phyloP scores from a whole-genome alignment of 75 land plant genomes.

The Sequoiadendron giganteum region DNA sequence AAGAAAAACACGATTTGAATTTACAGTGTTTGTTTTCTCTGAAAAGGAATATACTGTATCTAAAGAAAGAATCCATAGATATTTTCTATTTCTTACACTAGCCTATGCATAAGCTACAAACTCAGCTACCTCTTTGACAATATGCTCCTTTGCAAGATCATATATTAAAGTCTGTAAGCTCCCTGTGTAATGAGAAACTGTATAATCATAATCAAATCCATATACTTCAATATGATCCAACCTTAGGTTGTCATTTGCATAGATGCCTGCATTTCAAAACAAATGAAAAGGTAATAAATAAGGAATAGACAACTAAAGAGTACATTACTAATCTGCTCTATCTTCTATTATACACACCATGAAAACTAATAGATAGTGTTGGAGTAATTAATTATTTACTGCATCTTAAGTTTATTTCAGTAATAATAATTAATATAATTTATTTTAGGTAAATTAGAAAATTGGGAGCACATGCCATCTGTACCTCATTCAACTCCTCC shows the following conservation, averaged over 20 bases:
- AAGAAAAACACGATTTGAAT: not conserved
- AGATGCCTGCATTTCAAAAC: slow-evolving; percentile 57
- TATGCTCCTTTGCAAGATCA: slow-evolving; percentile 84
- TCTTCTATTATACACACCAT: not conserved
- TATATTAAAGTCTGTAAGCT: slow-evolving; percentile 79
- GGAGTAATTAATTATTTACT: too few relatives aligned
- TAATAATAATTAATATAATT: too few relatives aligned
- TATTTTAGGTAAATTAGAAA: too few relatives aligned
- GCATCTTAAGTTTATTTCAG: too few relatives aligned
- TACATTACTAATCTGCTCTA: not conserved
- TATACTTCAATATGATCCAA: slow-evolving; percentile 77
- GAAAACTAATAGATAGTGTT: not conserved
- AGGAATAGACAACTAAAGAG: not conserved
- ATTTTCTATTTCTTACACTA: not conserved
- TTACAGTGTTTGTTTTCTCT: not conserved
- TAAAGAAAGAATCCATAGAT: not conserved
- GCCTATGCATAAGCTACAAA: not conserved
- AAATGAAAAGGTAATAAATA: not conserved
- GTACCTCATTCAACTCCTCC: too few relatives aligned
- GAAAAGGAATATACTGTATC: not conserved
- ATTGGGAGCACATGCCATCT: too few relatives aligned
- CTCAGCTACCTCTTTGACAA: slow-evolving; percentile 87
- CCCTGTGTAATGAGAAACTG: slow-evolving; percentile 83
- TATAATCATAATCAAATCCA: slow-evolving; percentile 98
- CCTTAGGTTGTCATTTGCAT: slow-evolving; percentile 84